These are phyloP conservation scores for Magnusiomyces suaveolens DNA, from an alignment of 1,139 yeast species.

Conservation along the genomic window DNA sequence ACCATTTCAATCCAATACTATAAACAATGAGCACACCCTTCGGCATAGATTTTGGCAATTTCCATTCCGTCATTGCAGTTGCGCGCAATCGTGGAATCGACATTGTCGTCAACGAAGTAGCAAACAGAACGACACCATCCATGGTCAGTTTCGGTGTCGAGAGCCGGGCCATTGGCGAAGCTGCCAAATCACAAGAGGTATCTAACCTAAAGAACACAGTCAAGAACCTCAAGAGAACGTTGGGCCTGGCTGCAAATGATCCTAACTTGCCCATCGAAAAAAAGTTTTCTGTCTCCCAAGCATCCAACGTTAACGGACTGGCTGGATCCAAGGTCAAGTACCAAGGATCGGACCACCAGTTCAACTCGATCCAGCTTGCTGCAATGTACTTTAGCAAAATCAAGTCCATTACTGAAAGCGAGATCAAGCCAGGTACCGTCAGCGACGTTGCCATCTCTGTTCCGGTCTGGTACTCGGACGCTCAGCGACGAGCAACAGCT, in stretches of 20 bases:
- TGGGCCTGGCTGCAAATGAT: constrained; percentile 68
- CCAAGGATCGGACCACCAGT: constrained; percentile 68
- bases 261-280: constrained; percentile 72
- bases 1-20: no score
- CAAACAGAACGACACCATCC: constrained; percentile 93
- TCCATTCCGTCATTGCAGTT: constrained; percentile 79
- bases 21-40: constrained; percentile 92
- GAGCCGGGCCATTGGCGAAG: constrained; percentile 88
- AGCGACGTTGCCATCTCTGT: constrained; percentile 89
- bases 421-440: constrained; percentile 60
- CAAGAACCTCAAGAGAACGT: constrained; percentile 82
- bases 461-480: constrained; percentile 95
- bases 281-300: constrained; percentile 56
- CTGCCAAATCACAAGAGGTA: constrained; percentile 92
- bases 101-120: constrained; percentile 94
- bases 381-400: constrained; percentile 93
- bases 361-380: constrained; percentile 79
- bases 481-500: constrained; percentile 90
- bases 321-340: constrained; percentile 80
- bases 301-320: constrained; percentile 62
- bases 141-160: constrained; percentile 86
- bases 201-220: constrained; percentile 95
- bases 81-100: constrained; percentile 99
- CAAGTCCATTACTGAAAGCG: constrained; percentile 68
- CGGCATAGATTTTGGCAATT: constrained; percentile 97